Evolutionary conservation across 306 rosid genomes (phyloP), one percentile per base, ranked within the genome.

Genomic region (Vachellia pachyceras): DNA sequence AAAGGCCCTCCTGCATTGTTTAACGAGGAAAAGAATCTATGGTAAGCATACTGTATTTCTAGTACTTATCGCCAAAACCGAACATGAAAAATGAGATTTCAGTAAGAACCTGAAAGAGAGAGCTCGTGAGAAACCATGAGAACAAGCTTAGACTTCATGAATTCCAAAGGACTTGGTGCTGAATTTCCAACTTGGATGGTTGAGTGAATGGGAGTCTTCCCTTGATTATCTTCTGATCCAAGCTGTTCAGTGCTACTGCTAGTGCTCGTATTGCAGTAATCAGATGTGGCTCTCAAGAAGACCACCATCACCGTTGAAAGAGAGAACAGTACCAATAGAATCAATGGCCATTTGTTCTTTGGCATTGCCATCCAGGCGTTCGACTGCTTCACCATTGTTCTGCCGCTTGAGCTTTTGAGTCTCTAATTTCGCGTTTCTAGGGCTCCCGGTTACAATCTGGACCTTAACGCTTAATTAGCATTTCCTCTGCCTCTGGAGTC

Each of bases 101-200:
- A 66, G 64, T 35, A 44, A 66, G 23, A 84, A 89, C 97, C 97
- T 18, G 98, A 94, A 54, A 91, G 92, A 66, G 98, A 89, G 17
- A 90, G 90, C 85, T 94, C 94, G 61, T 94, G 98, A 1, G 98
- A 94, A 64, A 91, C 98, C 91, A 94, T 83, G 29, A 91, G 94
- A 23, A 94, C 98, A 15, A 91, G 92, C 88, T 89, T 94, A 3
- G 98, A 91, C 84, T 91, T 94, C 97, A 94, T 91, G 84, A 90
- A 91, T 14, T 80, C 82, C 1, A 94, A 88, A 22, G 93, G 91
- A 78, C 78, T 90, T 35, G 87, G 82, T 17, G 55, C 80, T 20
- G 33, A 61, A 39, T 25, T 72, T 5, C 40, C 80, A 6, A 49
- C 35, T 73, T 35, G 86, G 37, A 75, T 29, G 2, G 75, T 60